These are phyloP conservation scores for Schizochytrium sp. DNA, from an alignment of 108 stramenopile genomes.

Conservation along the genomic window DNA sequence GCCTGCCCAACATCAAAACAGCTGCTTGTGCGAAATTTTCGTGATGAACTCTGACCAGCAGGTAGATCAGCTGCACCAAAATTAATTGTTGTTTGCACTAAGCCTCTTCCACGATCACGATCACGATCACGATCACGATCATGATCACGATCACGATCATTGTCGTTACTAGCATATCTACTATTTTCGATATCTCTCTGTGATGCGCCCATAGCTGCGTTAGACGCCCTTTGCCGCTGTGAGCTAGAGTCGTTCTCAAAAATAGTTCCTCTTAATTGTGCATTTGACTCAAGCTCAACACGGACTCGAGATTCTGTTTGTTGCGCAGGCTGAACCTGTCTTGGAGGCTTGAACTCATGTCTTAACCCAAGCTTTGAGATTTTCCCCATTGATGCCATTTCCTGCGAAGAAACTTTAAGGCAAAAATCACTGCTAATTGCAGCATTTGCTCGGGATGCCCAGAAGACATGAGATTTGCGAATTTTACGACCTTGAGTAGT, in stretches of 20 bases:
- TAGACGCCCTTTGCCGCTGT: background rate
- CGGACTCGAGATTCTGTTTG: background rate
- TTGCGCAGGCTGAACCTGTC: background rate
- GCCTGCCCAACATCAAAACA: constrained; percentile 10
- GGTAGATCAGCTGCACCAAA: background rate
- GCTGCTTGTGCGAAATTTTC: background rate
- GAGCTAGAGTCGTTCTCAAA: background rate
- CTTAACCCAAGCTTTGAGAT: background rate
- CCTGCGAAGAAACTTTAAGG: background rate
- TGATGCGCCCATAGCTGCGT: background rate
- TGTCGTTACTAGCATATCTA: no score
- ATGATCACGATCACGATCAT: no score
- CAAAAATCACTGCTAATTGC: constrained; percentile 30
- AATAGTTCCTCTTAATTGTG: background rate
- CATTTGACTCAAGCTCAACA: background rate
- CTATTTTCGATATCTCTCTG: no score
- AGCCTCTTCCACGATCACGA: background rate
- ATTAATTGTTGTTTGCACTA: background rate
- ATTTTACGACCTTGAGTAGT: background rate
- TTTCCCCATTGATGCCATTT: background rate
- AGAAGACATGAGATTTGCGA: constrained; percentile 3
- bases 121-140: background rate
- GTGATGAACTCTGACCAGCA: background rate
- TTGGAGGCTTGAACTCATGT: background rate
- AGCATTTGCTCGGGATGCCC: background rate